Evolutionary conservation across 169 alveolate species (phyloP).

Genomic region (Besnoitia besnoiti): DNA sequence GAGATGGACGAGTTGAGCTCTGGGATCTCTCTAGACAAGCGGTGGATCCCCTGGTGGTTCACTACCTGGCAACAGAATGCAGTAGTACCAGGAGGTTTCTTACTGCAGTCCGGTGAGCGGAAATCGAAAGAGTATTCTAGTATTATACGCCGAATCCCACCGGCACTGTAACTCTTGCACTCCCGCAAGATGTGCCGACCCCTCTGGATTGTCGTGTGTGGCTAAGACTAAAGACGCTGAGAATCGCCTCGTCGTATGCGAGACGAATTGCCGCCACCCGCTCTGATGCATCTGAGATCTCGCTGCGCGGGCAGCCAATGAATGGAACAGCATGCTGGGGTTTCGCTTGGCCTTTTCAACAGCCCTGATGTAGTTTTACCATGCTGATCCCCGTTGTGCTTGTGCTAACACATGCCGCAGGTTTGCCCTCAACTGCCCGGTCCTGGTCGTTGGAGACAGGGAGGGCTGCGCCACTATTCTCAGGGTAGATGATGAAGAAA

Average conservation of each 20-base stretch:
- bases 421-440: conserved; percentile 84
- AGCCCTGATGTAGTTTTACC: too few relatives aligned
- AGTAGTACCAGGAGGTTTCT: neutral
- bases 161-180: too few relatives aligned
- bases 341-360: too few relatives aligned
- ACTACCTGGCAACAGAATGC: conserved; percentile 69
- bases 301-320: too few relatives aligned
- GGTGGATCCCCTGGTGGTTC: conserved; percentile 64
- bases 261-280: too few relatives aligned
- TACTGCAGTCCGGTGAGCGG: conserved; percentile 66
- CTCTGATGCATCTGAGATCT: too few relatives aligned
- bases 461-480: conserved; percentile 85
- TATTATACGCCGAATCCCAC: too few relatives aligned
- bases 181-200: too few relatives aligned
- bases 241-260: too few relatives aligned
- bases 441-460: conserved; percentile 87
- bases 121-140: neutral
- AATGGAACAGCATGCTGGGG: too few relatives aligned
- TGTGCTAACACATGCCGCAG: conserved; percentile 75
- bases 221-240: too few relatives aligned
- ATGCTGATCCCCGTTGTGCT: too few relatives aligned
- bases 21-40: conserved; percentile 87
- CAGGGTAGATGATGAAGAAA: conserved; percentile 75
- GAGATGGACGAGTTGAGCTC: conserved; percentile 92
- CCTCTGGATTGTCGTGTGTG: neutral